Conservation (phyloP, 2,329 filamentous ascomycete species). For the Aspergillus pseudoglaucus region DNA sequence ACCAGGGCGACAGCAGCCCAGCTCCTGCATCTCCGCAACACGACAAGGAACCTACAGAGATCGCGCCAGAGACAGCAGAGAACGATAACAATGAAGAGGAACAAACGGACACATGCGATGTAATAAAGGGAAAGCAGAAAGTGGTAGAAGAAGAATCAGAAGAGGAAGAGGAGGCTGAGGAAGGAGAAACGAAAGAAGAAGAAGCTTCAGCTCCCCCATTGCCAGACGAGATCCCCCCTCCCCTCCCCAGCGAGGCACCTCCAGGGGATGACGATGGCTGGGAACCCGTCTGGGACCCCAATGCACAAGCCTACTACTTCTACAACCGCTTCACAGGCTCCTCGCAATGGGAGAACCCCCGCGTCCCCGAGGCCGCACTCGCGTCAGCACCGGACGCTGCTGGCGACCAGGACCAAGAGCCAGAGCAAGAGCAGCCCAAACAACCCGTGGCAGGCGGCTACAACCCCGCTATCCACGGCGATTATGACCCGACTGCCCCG, state of each 20-base stretch:
- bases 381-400: constrained; percentile 20
- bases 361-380: constrained; percentile 49
- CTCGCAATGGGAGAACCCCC: constrained; percentile 82
- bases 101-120: constrained; percentile 1
- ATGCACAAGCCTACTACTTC: constrained; percentile 68
- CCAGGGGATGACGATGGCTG: constrained; percentile 61
- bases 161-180: constrained; percentile 18
- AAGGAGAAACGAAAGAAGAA: constrained; percentile 12
- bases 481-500: constrained; percentile 93
- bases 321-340: constrained; percentile 70
- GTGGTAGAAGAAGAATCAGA: constrained; percentile 37
- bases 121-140: constrained; percentile 5
- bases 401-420: constrained; percentile 28
- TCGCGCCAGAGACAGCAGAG: constrained; percentile 35
- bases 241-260: constrained; percentile 48
- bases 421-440: constrained; percentile 21
- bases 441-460: constrained; percentile 63
- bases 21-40: neutral
- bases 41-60: constrained; percentile 1
- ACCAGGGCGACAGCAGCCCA: constrained; percentile 5
- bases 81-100: constrained; percentile 32
- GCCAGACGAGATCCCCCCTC: constrained; percentile 39
- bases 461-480: constrained; percentile 91
- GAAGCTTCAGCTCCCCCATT: constrained; percentile 35
- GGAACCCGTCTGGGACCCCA: constrained; percentile 71